These are phyloP conservation scores for Zymoseptoria ardabiliae DNA, from an alignment of 2,329 filamentous ascomycete species.

Conservation along the genomic window DNA sequence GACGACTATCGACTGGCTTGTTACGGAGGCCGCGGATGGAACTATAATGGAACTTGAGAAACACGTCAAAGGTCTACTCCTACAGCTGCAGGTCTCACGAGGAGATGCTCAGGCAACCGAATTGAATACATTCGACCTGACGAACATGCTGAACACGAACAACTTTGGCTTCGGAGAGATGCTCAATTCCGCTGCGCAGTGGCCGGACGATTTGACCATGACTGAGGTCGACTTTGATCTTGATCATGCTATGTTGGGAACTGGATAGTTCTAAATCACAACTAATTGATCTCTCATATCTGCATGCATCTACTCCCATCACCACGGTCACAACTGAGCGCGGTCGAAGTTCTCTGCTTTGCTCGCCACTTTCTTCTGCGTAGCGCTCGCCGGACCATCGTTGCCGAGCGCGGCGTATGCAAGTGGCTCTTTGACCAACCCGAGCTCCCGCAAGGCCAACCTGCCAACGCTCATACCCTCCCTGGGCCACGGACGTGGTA, in stretches of 20 bases:
- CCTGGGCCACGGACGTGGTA: slow-evolving; percentile 5
- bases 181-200: background rate
- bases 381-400: background rate
- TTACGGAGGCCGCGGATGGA: background rate
- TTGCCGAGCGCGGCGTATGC: slow-evolving; percentile 13
- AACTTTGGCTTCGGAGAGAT: background rate
- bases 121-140: background rate
- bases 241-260: background rate
- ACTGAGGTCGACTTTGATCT: background rate
- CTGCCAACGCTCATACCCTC: slow-evolving; percentile 19
- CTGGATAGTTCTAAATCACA: background rate
- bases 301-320: too few species aligned
- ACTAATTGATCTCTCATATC: too few species aligned
- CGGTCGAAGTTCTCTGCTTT: background rate
- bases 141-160: background rate
- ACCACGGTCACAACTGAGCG: background rate
- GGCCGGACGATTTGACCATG: background rate
- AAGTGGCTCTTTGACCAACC: slow-evolving; percentile 10
- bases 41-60: too few species aligned
- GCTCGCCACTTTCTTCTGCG: background rate
- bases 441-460: slow-evolving; percentile 12
- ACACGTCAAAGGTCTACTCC: too few species aligned
- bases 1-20: background rate
- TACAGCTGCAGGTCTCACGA: background rate
- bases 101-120: background rate